Evolutionary conservation across 345 rosid species (phyloP).

Genomic region (Salix arbutifolia): DNA sequence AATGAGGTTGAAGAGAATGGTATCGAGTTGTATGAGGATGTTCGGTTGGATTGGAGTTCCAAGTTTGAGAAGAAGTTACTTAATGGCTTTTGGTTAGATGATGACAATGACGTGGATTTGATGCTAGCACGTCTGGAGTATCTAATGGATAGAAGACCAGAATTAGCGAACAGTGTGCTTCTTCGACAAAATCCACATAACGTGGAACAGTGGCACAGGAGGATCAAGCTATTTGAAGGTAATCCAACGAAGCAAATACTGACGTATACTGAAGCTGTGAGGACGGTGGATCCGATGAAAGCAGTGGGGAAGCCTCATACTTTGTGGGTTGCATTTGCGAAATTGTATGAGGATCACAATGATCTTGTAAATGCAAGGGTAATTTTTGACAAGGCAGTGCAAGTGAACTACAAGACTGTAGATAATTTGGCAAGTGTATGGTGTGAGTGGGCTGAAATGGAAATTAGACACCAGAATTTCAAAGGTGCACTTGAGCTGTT

Average conservation of each 20-base stretch:
- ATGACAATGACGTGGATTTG: slow-evolving; percentile 79
- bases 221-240: slow-evolving; percentile 87
- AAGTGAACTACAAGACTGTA: slow-evolving; percentile 80
- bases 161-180: slow-evolving; percentile 87
- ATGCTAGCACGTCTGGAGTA: slow-evolving; percentile 78
- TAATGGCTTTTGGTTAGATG: slow-evolving; percentile 79
- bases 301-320: slow-evolving; percentile 98
- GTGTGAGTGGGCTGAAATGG: slow-evolving; percentile 99
- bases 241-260: slow-evolving; percentile 85
- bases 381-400: slow-evolving; percentile 93
- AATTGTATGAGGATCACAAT: slow-evolving; percentile 76
- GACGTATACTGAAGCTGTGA: slow-evolving; percentile 92
- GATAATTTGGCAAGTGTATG: slow-evolving; percentile 92
- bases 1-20: slow-evolving; percentile 44
- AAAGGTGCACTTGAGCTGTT: slow-evolving; percentile 80
- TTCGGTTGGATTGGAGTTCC: slow-evolving; percentile 50
- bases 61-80: slow-evolving; percentile 78
- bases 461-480: slow-evolving; percentile 76
- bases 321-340: slow-evolving; percentile 87
- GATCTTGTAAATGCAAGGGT: slow-evolving; percentile 85
- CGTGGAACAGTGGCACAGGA: slow-evolving; percentile 96
- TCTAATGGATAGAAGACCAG: slow-evolving; percentile 81
- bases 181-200: slow-evolving; percentile 95
- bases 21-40: slow-evolving; percentile 53
- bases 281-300: slow-evolving; percentile 91